phyloP scores from a whole-genome alignment of 768 basidiomycete species.

The Steccherinum ochraceum region DNA sequence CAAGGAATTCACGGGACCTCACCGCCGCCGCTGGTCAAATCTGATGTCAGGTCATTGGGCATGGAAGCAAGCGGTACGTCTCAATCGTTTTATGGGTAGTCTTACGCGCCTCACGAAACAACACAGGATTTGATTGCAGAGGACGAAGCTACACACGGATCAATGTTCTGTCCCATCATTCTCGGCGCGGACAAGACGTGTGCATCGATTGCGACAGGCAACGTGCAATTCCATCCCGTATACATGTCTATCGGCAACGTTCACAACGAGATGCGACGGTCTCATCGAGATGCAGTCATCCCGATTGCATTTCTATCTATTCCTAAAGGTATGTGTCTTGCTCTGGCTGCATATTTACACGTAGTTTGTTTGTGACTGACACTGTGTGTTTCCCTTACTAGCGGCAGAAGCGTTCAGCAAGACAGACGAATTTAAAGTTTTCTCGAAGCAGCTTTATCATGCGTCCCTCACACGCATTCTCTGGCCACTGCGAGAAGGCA shows the following conservation, averaged over 20 bases:
- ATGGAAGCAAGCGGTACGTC: conserved; percentile 26
- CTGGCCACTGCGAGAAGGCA: conserved; percentile 5
- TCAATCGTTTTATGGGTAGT: background rate
- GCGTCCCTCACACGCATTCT: conserved; percentile 8
- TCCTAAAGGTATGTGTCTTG: conserved; percentile 20
- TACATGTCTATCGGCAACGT: conserved; percentile 21
- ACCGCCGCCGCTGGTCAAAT: conserved; percentile 20
- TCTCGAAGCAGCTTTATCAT: conserved; percentile 16
- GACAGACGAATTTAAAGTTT: conserved; percentile 2
- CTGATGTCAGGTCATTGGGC: conserved; percentile 33
- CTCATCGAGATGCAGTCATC: conserved; percentile 20
- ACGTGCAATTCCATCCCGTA: conserved; percentile 18
- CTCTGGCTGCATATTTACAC: no score
- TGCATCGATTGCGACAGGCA: conserved; percentile 19
- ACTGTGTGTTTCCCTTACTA: no score
- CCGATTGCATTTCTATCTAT: conserved; percentile 23
- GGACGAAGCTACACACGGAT: conserved; percentile 4
- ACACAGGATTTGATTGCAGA: conserved; percentile 8
- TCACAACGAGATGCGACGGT: conserved; percentile 15
- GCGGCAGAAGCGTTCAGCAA: no score
- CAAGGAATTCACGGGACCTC: conserved; percentile 16
- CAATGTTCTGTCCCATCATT: conserved; percentile 14
- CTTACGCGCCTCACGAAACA: background rate
- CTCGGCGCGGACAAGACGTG: conserved; percentile 24
- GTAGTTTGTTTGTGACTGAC: no score